Percentiles rank a stretch among this genome's conserved stretches.
These are phyloP conservation scores for Pythium chondricola DNA, from an alignment of 352 stramenopile species.

Conservation along the genomic window DNA sequence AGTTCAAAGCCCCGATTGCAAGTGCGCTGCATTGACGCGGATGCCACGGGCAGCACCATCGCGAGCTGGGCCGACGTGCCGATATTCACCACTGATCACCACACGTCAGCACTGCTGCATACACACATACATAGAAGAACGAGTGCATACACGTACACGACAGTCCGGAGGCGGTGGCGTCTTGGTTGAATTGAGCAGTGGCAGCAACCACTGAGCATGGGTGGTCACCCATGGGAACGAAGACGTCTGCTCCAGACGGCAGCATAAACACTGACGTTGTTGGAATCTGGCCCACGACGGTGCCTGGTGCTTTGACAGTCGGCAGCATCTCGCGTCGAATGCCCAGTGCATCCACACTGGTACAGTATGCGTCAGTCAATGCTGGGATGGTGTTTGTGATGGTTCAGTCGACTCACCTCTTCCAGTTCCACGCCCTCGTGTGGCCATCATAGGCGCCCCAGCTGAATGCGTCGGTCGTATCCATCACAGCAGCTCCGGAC, in stretches of 20 bases:
- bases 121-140: background rate
- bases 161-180: background rate
- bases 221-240: constrained; percentile 73
- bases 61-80: constrained; percentile 77
- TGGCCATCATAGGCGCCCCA: constrained; percentile 59
- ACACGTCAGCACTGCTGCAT: constrained; percentile 1
- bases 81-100: constrained; percentile 62
- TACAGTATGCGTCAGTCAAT: background rate
- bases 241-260: constrained; percentile 29
- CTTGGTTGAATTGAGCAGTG: constrained; percentile 19
- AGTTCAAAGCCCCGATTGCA: constrained; percentile 56
- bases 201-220: constrained; percentile 64
- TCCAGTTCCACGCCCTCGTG: constrained; percentile 35
- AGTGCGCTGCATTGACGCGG: background rate
- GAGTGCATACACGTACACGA: constrained; percentile 3
- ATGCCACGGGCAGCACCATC: constrained; percentile 42
- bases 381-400: too few relatives aligned
- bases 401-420: constrained; percentile 26
- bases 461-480: constrained; percentile 70
- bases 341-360: constrained; percentile 41
- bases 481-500: constrained; percentile 40
- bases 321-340: constrained; percentile 64
- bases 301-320: constrained; percentile 40
- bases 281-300: constrained; percentile 33
- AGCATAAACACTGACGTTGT: constrained; percentile 19